Evolutionary conservation across 805 yeast genomes (phyloP).

Genomic region (Yamadazyma phyllophila): DNA sequence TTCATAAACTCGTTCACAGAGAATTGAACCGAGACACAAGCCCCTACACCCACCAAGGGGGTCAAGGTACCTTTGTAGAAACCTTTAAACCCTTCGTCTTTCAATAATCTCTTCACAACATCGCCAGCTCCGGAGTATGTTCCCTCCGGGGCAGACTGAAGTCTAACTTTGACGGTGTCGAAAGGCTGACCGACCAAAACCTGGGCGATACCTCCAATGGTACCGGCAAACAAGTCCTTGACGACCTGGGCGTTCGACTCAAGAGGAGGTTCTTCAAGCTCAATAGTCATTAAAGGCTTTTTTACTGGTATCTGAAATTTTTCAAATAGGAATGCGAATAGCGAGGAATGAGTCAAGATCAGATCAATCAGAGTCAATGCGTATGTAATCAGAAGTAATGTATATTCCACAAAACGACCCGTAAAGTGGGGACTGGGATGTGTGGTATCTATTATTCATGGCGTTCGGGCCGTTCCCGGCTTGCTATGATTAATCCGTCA

Average conservation of each 20-base stretch:
- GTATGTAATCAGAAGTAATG: not conserved
- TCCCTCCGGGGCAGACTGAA: conserved; percentile 84
- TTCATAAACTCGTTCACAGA: conserved; percentile 95
- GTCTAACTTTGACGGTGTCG: conserved; percentile 89
- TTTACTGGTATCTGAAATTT: conserved; percentile 2
- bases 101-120: conserved; percentile 67
- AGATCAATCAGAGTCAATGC: not conserved
- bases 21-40: conserved; percentile 94
- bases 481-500: conserved; percentile 36
- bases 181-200: conserved; percentile 96
- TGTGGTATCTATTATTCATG: not conserved
- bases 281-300: conserved; percentile 33
- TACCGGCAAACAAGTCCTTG: conserved; percentile 87
- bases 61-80: conserved; percentile 48
- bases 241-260: conserved; percentile 45
- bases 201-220: conserved; percentile 94
- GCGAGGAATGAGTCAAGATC: conserved; percentile 2
- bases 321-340: conserved; percentile 4
- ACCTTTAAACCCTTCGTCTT: conserved; percentile 40
- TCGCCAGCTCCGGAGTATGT: conserved; percentile 70
- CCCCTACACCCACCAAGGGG: conserved; percentile 67
- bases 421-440: too few species aligned
- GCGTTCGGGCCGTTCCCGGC: conserved; percentile 8
- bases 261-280: conserved; percentile 42
- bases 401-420: not conserved